A percentile compares a stretch with the other conserved stretches of the same genome.
Evolutionary conservation across 352 stramenopile genomes (phyloP).

Genomic region (Thalassiosira exigua): DNA sequence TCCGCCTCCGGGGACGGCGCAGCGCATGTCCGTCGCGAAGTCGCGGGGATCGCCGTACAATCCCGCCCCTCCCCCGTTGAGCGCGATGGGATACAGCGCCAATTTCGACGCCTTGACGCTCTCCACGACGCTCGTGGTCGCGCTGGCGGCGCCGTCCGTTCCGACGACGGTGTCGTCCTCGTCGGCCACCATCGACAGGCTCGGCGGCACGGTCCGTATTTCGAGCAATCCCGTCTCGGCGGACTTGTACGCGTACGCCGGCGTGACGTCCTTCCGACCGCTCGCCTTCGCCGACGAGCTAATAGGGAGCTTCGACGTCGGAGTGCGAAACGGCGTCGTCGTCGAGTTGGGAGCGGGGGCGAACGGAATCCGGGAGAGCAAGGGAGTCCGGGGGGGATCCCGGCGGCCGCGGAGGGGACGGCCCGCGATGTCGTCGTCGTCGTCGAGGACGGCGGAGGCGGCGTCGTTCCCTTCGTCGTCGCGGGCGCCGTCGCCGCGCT

Average conservation of each 20-base stretch:
- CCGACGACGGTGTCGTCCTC: slow-evolving; percentile 59
- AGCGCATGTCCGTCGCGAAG: slow-evolving; percentile 47
- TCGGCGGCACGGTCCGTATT: slow-evolving; percentile 84
- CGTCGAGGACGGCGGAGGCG: too few relatives aligned
- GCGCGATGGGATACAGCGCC: slow-evolving; percentile 67
- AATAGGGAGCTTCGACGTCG: background rate
- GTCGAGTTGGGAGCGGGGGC: slow-evolving; percentile 31
- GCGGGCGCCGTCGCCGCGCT: too few relatives aligned
- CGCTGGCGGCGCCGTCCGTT: slow-evolving; percentile 28
- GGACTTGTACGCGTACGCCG: slow-evolving; percentile 65
- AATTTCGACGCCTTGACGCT: too few relatives aligned
- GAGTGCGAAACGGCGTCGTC: background rate
- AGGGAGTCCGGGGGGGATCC: slow-evolving; percentile 36
- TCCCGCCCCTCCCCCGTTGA: slow-evolving; percentile 62
- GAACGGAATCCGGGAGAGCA: slow-evolving; percentile 51
- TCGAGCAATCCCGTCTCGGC: slow-evolving; percentile 60
- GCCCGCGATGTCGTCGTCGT: slow-evolving; percentile 2
- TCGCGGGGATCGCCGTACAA: slow-evolving; percentile 63
- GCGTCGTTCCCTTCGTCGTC: too few relatives aligned
- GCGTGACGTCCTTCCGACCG: slow-evolving; percentile 49
- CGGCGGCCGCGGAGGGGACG: slow-evolving; percentile 42
- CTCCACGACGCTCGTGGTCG: slow-evolving; percentile 7
- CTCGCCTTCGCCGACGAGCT: background rate
- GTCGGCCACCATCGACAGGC: slow-evolving; percentile 85
- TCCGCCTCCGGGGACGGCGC: too few relatives aligned